Evolutionary conservation across 2,329 filamentous ascomycete species (phyloP).

Genomic region (Diaporthe citriasiana): DNA sequence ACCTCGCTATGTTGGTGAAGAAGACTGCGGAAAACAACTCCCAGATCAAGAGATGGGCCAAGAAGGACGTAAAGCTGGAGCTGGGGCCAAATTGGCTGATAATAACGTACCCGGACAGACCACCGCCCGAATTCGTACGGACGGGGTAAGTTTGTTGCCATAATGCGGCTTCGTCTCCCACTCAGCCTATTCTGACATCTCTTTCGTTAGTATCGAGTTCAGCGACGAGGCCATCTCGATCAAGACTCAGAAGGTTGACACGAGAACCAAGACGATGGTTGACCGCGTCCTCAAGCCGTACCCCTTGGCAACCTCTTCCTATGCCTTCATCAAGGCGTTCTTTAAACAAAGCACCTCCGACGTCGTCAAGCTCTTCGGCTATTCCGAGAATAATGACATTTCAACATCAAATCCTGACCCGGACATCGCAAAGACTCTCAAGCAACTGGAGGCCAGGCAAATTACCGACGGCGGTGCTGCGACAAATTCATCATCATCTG

Average conservation of each 20-base stretch:
- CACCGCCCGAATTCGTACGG: conserved; percentile 71
- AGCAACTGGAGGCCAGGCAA: conserved; percentile 45
- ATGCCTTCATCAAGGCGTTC: conserved; percentile 65
- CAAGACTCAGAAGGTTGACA: conserved; percentile 63
- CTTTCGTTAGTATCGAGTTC: conserved; percentile 60
- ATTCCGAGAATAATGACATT: conserved; percentile 48
- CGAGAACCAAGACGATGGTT: conserved; percentile 59
- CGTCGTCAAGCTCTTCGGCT: conserved; percentile 62
- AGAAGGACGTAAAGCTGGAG: conserved; percentile 63
- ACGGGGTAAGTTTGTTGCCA: conserved; percentile 64
- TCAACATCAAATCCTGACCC: conserved; percentile 44
- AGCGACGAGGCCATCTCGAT: conserved; percentile 64
- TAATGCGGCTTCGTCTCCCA: not conserved
- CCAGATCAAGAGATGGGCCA: conserved; percentile 53
- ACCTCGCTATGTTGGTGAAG: conserved; percentile 60
- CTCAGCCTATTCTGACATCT: conserved; percentile 44
- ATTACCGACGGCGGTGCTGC: conserved; percentile 43
- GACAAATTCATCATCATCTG: conserved; percentile 44
- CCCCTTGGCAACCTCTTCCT: conserved; percentile 64
- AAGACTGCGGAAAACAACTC: conserved; percentile 59
- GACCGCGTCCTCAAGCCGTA: conserved; percentile 68
- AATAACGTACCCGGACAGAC: conserved; percentile 69
- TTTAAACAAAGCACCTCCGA: conserved; percentile 60
- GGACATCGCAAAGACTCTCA: conserved; percentile 51
- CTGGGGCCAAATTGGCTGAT: conserved; percentile 71